Base-by-base conservation (phyloP, 768 basidiomycete genomes). In the Russula vinacea region DNA sequence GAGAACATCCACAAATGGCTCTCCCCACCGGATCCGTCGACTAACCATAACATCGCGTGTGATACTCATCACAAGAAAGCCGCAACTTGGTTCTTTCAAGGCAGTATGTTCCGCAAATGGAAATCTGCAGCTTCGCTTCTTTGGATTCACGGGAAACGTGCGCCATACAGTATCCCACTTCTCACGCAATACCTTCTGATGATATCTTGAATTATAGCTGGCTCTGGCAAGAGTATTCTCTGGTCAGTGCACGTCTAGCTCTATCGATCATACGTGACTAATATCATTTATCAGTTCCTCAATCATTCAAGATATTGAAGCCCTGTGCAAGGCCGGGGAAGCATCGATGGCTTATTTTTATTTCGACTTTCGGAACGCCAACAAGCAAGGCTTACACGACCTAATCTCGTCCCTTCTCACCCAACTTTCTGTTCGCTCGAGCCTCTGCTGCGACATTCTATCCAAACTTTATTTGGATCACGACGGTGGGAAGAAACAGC, bases 71-170 rank as follows among this genome's bases (percentile, higher is more conserved):
- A n/a, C 40, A 26, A 32, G 17, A 10, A 10, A 32, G 44, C 40
- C 2, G 56, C 39, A 19, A 13, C 17, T 9, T 44, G 56, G 56
- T 56, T 56, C 56, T 32, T n/a, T 32, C 26, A 56, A 26, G 26
- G 14, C 2, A 29, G 11, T 14, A n/a, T 44, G 7, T 42, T 32
- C 6, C 13, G 7, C 2, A n/a, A 54, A 22, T 54, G 49, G 49
- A 26, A 50, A 50, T 26, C 22, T 16, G 16, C 13, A 7, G 16
- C 14, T 26, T 50, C 49, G 13, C 26, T 50, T 11, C 33, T 54
- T 22, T 54, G 53, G 53, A 54, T 54, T 14, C 35, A 54, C 2
- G 53, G 53, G 9, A 54, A 54, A 35, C 53, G 53, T 54, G 14
- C 53, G 35, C 10, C 22, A 29, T 29, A 29, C 29, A 29, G 29